Evolutionary conservation across 805 yeast genomes (phyloP), one percentile per base, ranked within the genome.

Genomic region (Saccharomycopsis vini): DNA sequence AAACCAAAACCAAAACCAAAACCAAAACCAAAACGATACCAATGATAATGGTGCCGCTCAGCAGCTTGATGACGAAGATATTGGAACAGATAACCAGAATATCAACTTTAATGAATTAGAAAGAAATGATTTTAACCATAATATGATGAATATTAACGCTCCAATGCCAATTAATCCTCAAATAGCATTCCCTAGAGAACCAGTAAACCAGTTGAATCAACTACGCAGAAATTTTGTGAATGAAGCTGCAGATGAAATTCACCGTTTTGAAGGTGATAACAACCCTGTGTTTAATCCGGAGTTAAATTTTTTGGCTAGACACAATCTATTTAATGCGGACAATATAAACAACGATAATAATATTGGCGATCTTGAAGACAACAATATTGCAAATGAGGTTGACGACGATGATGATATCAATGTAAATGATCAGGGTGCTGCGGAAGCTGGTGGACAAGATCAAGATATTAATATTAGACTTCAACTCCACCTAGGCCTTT

Each of bases 311-410:
- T n/a, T n/a, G n/a, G n/a, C n/a, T n/a, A n/a, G n/a, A n/a, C n/a
- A n/a, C n/a, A 54, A 57, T 50, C 50, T 50, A 2, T 39, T 44
- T 30, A 49, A 28, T n/a, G 28, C 28, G 18, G 52, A 45, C 32
- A 43, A 42, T 16, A 29, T 47, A 2, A 50, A 47, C 16, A 46
- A 50, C 20, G 52, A 49, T 18, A 32, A 47, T 9, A 35, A 52
- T 16, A 47, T 45, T 32, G 56, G 54, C 18, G 60, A 53, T 3
- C 58, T 57, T 23, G 61, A 54, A 5, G 56, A 10, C 31, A 28
- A 28, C 31, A n/a, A n/a, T n/a, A n/a, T n/a, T n/a, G n/a, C n/a
- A n/a, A n/a, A 48, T 3, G 40, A 23, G 15, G 23, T 6, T 18
- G 28, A 40, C n/a, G 24, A 6, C 5, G 30, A 26, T 9, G 15